Evolutionary conservation across 192 early-diverging fungal species (phyloP).

Genomic region (Backusella tuberculispora): DNA sequence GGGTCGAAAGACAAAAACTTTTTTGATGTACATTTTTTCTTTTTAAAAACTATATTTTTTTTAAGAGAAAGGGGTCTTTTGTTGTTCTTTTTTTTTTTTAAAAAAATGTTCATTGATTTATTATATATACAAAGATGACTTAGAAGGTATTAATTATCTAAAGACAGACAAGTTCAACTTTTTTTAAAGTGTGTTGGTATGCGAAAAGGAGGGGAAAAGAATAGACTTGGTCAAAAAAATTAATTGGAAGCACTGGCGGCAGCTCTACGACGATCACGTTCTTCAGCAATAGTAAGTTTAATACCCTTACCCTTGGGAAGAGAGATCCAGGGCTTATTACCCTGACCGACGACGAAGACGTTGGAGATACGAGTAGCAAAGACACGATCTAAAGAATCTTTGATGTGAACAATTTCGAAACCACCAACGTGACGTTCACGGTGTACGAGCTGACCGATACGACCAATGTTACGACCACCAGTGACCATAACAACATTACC

Average conservation of each 20-base stretch:
- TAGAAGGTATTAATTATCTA: neutral
- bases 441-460: slow-evolving; percentile 96
- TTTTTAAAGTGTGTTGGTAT: neutral
- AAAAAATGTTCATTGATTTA: too few species aligned
- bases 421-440: slow-evolving; percentile 96
- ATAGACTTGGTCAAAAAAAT: too few species aligned
- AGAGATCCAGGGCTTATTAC: slow-evolving; percentile 93
- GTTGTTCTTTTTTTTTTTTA: too few species aligned
- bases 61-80: neutral
- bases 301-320: slow-evolving; percentile 99
- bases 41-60: neutral
- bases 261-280: slow-evolving; percentile 85
- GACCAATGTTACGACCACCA: slow-evolving; percentile 98
- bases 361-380: slow-evolving; percentile 98
- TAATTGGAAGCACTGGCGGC: neutral
- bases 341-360: slow-evolving; percentile 87
- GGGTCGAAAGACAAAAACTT: neutral
- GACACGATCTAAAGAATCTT: slow-evolving; percentile 92
- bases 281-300: slow-evolving; percentile 98
- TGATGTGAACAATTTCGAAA: slow-evolving; percentile 99
- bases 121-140: too few species aligned
- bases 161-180: neutral
- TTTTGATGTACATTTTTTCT: neutral
- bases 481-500: slow-evolving; percentile 98
- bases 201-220: too few species aligned